These are phyloP conservation scores for Quercus parvula DNA, from an alignment of 306 rosid species.

Conservation along the genomic window DNA sequence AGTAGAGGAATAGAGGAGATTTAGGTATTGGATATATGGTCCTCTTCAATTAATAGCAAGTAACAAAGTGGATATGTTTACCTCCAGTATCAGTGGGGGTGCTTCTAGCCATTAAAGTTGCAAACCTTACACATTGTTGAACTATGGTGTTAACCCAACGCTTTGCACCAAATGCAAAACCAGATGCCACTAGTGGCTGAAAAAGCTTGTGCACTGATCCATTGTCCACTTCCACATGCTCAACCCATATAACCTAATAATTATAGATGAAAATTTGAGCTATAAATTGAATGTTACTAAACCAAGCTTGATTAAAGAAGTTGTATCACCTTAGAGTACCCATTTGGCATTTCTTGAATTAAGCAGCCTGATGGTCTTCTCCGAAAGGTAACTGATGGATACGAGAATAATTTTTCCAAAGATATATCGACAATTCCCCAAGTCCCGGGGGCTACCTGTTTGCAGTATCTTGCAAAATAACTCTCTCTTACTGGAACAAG, in stretches of 20 bases:
- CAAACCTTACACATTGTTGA: constrained; percentile 27
- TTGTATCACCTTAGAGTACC: constrained; percentile 37
- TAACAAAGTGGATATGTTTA: constrained; percentile 5
- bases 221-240: constrained; percentile 51
- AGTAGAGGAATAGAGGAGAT: too few species aligned
- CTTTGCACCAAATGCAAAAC: constrained; percentile 50
- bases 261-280: neutral
- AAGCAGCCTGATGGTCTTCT: constrained; percentile 67
- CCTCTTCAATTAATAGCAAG: neutral
- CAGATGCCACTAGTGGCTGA: constrained; percentile 29
- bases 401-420: constrained; percentile 39
- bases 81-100: constrained; percentile 21
- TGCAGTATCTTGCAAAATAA: constrained; percentile 55
- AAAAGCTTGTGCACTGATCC: constrained; percentile 20
- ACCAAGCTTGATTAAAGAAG: neutral
- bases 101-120: neutral
- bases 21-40: neutral
- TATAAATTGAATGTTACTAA: neutral
- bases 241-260: constrained; percentile 54
- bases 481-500: constrained; percentile 36
- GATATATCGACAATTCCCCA: constrained; percentile 71
- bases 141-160: constrained; percentile 48
- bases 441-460: constrained; percentile 12
- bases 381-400: constrained; percentile 24
- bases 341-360: constrained; percentile 33